phyloP scores from a whole-genome alignment of 345 rosid species.

The Dovyalis caffra region DNA sequence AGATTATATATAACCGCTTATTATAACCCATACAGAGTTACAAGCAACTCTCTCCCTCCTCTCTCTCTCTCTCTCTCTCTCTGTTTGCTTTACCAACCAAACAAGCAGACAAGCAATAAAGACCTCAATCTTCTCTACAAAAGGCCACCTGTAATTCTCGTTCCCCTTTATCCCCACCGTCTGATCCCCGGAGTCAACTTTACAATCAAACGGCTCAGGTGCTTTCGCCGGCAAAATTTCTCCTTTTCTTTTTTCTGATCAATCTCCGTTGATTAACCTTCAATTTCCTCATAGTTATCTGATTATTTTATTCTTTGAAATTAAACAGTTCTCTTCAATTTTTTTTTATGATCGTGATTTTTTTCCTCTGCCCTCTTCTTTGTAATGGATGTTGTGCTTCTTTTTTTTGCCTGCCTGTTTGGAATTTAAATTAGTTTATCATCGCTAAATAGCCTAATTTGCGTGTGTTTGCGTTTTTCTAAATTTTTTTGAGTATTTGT shows the following conservation, averaged over 20 bases:
- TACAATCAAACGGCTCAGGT: conserved; percentile 11
- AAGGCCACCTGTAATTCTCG: conserved; percentile 1
- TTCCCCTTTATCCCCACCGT: conserved; percentile 3
- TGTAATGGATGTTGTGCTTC: not conserved
- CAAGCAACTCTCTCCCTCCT: not conserved
- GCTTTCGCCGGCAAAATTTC: not conserved
- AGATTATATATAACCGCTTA: not conserved
- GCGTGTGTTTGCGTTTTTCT: not conserved
- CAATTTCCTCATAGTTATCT: not conserved
- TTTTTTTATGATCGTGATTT: not conserved
- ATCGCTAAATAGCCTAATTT: not conserved
- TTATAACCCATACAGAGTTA: not conserved
- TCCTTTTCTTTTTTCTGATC: not conserved
- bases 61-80: not conserved
- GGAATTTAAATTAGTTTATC: not conserved
- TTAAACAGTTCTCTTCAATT: not conserved
- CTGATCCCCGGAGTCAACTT: conserved; percentile 14
- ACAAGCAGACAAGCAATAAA: not conserved
- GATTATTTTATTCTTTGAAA: not conserved
- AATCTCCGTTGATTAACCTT: not conserved
- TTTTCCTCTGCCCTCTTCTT: not conserved
- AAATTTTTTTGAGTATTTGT: not conserved
- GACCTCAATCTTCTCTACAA: not conserved
- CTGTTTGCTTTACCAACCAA: not conserved
- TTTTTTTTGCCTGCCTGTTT: not conserved